phyloP scores from a whole-genome alignment of 2,329 filamentous ascomycete species.

The Apiospora arundinis region DNA sequence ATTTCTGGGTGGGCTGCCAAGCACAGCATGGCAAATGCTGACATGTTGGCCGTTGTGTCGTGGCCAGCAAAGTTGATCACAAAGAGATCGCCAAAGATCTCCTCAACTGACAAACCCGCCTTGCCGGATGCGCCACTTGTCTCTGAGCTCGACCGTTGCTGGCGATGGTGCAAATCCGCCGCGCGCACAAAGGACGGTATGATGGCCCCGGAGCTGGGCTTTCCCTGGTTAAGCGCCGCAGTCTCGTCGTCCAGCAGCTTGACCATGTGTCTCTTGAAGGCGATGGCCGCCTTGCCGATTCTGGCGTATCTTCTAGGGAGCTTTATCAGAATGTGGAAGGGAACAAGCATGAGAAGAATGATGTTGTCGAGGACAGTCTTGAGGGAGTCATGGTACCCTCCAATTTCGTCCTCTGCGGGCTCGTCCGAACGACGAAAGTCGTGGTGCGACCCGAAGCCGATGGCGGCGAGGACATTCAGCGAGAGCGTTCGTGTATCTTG shows the following conservation, averaged over 20 bases:
- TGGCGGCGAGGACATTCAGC: constrained; percentile 36
- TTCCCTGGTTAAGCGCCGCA: constrained; percentile 27
- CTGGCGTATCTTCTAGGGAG: constrained; percentile 29
- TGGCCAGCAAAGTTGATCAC: constrained; percentile 57
- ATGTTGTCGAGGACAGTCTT: constrained; percentile 39
- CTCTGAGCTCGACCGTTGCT: constrained; percentile 27
- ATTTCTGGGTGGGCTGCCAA: constrained; percentile 48
- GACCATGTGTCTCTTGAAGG: constrained; percentile 39
- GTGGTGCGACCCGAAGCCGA: constrained; percentile 39
- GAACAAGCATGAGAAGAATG: constrained; percentile 38
- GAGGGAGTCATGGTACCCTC: constrained; percentile 38
- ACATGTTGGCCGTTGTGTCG: constrained; percentile 54
- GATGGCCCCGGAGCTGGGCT: constrained; percentile 26
- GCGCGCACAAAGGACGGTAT: constrained; percentile 31
- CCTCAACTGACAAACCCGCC: constrained; percentile 43
- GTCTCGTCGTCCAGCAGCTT: constrained; percentile 39
- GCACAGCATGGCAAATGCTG: constrained; percentile 49
- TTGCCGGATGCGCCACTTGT: constrained; percentile 26
- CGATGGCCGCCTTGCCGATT: constrained; percentile 33
- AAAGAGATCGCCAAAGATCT: constrained; percentile 57
- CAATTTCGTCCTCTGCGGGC: constrained; percentile 24
- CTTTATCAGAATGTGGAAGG: constrained; percentile 34
- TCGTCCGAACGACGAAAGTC: constrained; percentile 38
- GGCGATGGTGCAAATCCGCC: background rate
- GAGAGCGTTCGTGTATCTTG: constrained; percentile 36